Evolutionary conservation across 2,329 filamentous ascomycete species (phyloP), one percentile per base, ranked within the genome.

Genomic region (Tolypocladium endophyticum): DNA sequence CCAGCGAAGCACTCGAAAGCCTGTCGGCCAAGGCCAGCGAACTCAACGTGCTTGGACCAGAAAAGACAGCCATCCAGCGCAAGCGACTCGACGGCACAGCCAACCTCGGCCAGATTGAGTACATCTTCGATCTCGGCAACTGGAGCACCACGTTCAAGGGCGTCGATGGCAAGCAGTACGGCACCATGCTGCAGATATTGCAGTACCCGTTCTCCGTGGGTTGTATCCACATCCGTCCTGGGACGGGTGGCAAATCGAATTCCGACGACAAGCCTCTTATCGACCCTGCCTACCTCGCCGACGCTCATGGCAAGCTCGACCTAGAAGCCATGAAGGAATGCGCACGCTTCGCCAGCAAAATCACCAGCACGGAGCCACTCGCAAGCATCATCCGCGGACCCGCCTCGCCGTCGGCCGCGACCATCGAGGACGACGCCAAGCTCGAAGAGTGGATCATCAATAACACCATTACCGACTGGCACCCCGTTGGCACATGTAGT

Each of bases 131-230:
- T 50, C 67, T 77, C 1, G 78, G 77, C 4, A 79, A 80, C 60
- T 79, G 75, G 72, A 79, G 71, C 59, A 69, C 77, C 0, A 56
- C 68, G 63, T 69, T 77, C 67, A 56, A 65, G 39, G 58, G 69
- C 58, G 55, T 69, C 62, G 60, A 67, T 53, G 70, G 68, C 2
- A 80, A 77, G 61, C 75, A 73, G 59, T 80, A 81, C 59, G 77
- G 71, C 11, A 79, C 76, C 3, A 74, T 81, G 71, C 63, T 81
- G 0, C 75, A 77, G 60, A 77, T 81, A 60, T 67, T 82, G 1
- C 79, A 81, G 61, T 80, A 82, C 65, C 80, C 81, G 0, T 80
- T 80, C 36, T 77, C 78, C 0, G 69, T 72, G 3, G 81, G 81
- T 0, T 76, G 71, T 2, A 71, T 82, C 12, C 80, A 83, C 61